Conservation (phyloP, 2,329 filamentous ascomycete genomes). For the Pseudogymnoascus sp. region DNA sequence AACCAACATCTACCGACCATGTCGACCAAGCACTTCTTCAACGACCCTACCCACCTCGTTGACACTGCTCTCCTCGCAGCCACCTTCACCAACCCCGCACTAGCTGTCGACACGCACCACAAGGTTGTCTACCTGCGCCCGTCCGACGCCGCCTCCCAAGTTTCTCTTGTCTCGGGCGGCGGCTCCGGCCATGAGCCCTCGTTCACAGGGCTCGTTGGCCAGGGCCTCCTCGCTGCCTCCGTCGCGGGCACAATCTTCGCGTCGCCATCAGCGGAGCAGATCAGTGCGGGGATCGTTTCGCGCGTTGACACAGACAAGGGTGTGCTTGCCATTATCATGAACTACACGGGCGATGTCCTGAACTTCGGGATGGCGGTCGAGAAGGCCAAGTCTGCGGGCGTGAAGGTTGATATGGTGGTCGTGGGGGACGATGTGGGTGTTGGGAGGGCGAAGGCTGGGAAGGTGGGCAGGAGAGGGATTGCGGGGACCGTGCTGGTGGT, state of each 20-base stretch:
- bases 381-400: constrained; percentile 73
- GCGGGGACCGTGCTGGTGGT: constrained; percentile 86
- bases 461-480: constrained; percentile 84
- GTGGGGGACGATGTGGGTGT: constrained; percentile 91
- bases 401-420: constrained; percentile 79
- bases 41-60: constrained; percentile 73
- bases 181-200: constrained; percentile 86
- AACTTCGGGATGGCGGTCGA: constrained; percentile 93
- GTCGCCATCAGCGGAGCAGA: constrained; percentile 72
- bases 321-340: constrained; percentile 88
- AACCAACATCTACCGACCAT: constrained; percentile 24
- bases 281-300: constrained; percentile 65
- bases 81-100: constrained; percentile 74
- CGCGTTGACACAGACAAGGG: constrained; percentile 65
- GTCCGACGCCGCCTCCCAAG: constrained; percentile 44
- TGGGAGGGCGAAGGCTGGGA: constrained; percentile 72
- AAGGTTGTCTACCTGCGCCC: constrained; percentile 77
- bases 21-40: constrained; percentile 78
- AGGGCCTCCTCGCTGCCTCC: constrained; percentile 69
- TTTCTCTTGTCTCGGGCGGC: constrained; percentile 80
- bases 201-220: constrained; percentile 78
- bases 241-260: constrained; percentile 86
- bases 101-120: constrained; percentile 68
- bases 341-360: constrained; percentile 83
- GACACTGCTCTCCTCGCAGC: constrained; percentile 66